phyloP scores from a whole-genome alignment of 345 rosid genomes.

The Adansonia digitata region DNA sequence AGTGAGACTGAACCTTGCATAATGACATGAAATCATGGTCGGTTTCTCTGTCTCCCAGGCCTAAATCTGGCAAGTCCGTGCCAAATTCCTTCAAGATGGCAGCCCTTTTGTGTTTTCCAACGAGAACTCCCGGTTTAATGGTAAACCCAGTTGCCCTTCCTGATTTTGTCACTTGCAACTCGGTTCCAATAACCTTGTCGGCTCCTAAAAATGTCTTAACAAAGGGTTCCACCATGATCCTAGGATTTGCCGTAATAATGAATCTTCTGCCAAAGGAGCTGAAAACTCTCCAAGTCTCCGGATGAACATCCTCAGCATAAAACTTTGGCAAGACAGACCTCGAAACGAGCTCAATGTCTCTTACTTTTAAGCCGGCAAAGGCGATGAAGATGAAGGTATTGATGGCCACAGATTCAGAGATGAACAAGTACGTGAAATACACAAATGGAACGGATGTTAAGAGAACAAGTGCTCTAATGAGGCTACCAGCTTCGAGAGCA shows the following conservation, averaged over 20 bases:
- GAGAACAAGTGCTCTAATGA: conserved; percentile 55
- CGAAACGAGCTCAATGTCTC: conserved; percentile 71
- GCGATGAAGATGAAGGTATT: conserved; percentile 61
- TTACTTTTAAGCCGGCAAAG: conserved; percentile 54
- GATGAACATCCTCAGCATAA: conserved; percentile 85
- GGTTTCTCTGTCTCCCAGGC: conserved; percentile 68
- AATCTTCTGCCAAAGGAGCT: conserved; percentile 71
- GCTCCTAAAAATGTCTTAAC: conserved; percentile 65
- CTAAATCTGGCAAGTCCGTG: conserved; percentile 60
- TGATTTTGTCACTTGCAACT: conserved; percentile 61
- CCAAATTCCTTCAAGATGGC: conserved; percentile 65
- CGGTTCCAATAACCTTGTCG: conserved; percentile 85
- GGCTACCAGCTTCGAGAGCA: conserved; percentile 89
- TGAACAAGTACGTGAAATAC: conserved; percentile 46
- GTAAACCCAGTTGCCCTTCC: conserved; percentile 82
- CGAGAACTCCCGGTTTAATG: conserved; percentile 63
- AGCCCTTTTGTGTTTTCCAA: conserved; percentile 56
- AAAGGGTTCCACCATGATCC: conserved; percentile 51
- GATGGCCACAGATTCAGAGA: conserved; percentile 71
- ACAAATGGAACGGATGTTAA: conserved; percentile 68
- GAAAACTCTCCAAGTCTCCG: conserved; percentile 75
- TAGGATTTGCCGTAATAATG: conserved; percentile 71
- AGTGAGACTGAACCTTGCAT: conserved; percentile 64
- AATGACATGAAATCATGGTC: conserved; percentile 83
- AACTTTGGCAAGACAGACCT: conserved; percentile 78